Evolutionary conservation across 306 rosid genomes (phyloP).

Genomic region (Aeschynomene evenia): DNA sequence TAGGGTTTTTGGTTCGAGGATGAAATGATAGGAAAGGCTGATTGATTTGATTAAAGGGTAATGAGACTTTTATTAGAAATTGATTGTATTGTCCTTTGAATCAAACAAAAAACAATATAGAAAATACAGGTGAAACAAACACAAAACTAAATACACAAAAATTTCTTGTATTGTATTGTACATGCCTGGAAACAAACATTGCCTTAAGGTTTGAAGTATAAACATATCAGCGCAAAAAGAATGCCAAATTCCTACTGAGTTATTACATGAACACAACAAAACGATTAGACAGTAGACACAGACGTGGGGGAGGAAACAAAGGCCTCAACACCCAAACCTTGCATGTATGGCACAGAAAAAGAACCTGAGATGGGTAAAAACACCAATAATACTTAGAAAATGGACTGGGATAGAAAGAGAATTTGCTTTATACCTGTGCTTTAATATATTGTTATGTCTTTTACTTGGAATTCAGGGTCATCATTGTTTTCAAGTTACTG

Average conservation of each 20-base stretch:
- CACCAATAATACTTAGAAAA: background rate
- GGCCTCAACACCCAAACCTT: background rate
- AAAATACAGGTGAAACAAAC: too few species aligned
- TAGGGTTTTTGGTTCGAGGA: too few species aligned
- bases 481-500: constrained; percentile 33
- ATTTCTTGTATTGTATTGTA: too few species aligned
- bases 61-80: too few species aligned
- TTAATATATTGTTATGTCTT: constrained; percentile 46
- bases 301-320: background rate
- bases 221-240: background rate
- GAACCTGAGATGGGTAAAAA: background rate
- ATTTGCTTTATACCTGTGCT: constrained; percentile 53
- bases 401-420: background rate
- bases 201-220: too few species aligned
- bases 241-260: background rate
- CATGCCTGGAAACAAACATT: too few species aligned
- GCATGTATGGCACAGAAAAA: background rate
- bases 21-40: too few species aligned
- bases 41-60: too few species aligned
- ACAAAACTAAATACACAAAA: too few species aligned
- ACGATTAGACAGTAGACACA: background rate
- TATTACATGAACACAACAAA: background rate
- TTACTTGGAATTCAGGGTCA: constrained; percentile 37
- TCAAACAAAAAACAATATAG: too few species aligned
- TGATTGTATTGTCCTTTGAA: too few species aligned